phyloP scores from a whole-genome alignment of 768 basidiomycete genomes.

The Pleurotus cornucopiae region DNA sequence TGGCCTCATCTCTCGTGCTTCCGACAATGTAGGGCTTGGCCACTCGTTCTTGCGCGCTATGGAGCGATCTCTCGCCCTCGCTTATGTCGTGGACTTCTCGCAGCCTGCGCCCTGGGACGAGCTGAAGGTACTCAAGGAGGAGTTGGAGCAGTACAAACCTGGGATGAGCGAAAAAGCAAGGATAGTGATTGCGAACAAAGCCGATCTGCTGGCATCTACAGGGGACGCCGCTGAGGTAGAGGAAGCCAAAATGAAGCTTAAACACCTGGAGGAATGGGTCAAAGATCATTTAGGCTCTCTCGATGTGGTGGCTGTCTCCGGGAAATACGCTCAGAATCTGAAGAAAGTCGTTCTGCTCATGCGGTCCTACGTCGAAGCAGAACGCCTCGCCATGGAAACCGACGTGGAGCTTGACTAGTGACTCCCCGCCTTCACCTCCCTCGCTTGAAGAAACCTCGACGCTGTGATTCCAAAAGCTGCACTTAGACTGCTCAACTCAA shows the following conservation, averaged over 20 bases:
- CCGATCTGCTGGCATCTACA: constrained; percentile 69
- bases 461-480: no score
- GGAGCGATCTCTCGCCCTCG: constrained; percentile 86
- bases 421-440: no score
- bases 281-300: constrained; percentile 29
- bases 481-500: no score
- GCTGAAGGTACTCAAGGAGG: constrained; percentile 65
- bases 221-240: constrained; percentile 43
- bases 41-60: constrained; percentile 92
- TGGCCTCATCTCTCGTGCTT: constrained; percentile 80
- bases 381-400: no score
- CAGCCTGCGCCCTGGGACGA: constrained; percentile 74
- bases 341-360: constrained; percentile 63
- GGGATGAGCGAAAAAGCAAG: constrained; percentile 75
- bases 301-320: constrained; percentile 80
- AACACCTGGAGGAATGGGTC: constrained; percentile 36
- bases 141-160: constrained; percentile 77
- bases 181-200: constrained; percentile 93
- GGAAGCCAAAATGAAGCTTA: constrained; percentile 54
- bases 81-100: constrained; percentile 89
- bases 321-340: constrained; percentile 83
- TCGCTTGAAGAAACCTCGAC: no score
- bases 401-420: no score
- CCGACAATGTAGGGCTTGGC: constrained; percentile 88
- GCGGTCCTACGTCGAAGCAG: constrained; percentile 55